Conservation (phyloP, 2,329 filamentous ascomycete genomes). For the Nothophaeocryptopus gaeumannii region DNA sequence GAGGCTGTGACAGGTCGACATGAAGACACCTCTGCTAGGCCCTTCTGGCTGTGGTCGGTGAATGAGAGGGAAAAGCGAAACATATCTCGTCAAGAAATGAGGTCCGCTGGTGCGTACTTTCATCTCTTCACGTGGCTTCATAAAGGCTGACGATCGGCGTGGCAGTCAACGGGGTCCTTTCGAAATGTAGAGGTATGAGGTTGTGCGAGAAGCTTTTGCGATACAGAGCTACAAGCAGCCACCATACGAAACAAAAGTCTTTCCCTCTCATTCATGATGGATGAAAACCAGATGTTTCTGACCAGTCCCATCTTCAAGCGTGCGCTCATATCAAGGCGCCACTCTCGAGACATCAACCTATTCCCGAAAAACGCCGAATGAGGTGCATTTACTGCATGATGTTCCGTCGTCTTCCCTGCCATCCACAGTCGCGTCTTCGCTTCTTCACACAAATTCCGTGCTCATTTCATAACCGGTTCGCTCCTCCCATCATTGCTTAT, state of each 20-base stretch:
- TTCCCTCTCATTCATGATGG: conserved; percentile 13
- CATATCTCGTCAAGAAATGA: no score
- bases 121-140: no score
- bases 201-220: conserved; percentile 17
- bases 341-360: conserved; percentile 22
- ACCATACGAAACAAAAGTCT: conserved; percentile 16
- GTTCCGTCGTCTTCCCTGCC: not conserved
- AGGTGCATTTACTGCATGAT: conserved; percentile 10
- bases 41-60: no score
- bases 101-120: no score
- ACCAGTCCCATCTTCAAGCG: conserved; percentile 21
- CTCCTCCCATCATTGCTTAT: conserved; percentile 3
- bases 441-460: not conserved
- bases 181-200: no score
- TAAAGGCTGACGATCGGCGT: no score
- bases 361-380: conserved; percentile 7
- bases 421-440: not conserved
- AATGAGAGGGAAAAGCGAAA: no score
- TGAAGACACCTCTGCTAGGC: no score
- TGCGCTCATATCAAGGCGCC: conserved; percentile 5
- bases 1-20: no score
- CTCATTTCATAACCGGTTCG: not conserved
- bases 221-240: conserved; percentile 18
- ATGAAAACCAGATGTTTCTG: no score
- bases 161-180: no score